Evolutionary conservation across 768 basidiomycete species (phyloP).

Genomic region (Russula compacta): DNA sequence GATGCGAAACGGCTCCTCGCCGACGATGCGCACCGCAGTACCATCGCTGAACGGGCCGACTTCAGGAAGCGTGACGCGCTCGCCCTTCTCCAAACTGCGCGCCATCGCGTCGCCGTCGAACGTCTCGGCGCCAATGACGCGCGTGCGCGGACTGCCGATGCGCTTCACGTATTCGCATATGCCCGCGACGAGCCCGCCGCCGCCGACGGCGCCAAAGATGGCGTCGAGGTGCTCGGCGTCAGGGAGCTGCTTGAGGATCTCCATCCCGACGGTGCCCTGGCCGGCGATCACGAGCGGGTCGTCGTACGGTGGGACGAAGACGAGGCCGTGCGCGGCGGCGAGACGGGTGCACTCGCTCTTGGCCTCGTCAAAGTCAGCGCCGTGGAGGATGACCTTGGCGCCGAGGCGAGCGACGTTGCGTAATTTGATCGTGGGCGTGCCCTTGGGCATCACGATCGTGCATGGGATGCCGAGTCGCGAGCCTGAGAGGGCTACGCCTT

Average conservation of each 20-base stretch:
- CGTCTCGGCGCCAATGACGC: constrained; percentile 89
- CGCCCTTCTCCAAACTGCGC: constrained; percentile 67
- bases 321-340: constrained; percentile 61
- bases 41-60: constrained; percentile 97
- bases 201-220: constrained; percentile 88
- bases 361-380: constrained; percentile 90
- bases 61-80: constrained; percentile 75
- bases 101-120: constrained; percentile 92
- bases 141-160: constrained; percentile 75
- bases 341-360: constrained; percentile 90
- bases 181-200: constrained; percentile 89
- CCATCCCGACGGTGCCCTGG: constrained; percentile 91
- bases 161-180: constrained; percentile 88
- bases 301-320: constrained; percentile 95
- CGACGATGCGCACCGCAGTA: constrained; percentile 93
- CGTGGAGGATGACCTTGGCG: constrained; percentile 89
- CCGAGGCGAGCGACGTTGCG: constrained; percentile 90
- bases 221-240: constrained; percentile 69
- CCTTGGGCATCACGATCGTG: constrained; percentile 98
- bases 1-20: constrained; percentile 89
- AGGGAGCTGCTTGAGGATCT: constrained; percentile 83
- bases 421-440: constrained; percentile 94
- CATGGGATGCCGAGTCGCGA: constrained; percentile 80
- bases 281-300: constrained; percentile 96
- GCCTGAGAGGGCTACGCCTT: constrained; percentile 96